Conservation (phyloP, 495 filamentous ascomycete genomes). For the Annulohypoxylon moriforme region DNA sequence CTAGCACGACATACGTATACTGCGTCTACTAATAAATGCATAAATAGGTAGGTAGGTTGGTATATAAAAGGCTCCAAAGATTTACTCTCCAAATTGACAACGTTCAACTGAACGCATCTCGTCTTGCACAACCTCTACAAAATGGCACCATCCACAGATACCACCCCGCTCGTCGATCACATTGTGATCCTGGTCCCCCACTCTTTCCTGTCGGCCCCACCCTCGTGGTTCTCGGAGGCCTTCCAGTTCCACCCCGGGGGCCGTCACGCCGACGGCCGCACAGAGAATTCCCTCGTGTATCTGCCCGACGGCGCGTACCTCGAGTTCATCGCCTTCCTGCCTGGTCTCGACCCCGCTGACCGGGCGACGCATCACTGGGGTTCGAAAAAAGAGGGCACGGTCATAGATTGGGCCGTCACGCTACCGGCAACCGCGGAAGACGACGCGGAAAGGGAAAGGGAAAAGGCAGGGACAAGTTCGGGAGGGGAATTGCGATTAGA, state of each 20-base stretch:
- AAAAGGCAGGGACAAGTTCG: background rate
- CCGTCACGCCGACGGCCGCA: constrained; percentile 61
- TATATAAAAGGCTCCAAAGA: background rate
- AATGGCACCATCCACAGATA: constrained; percentile 21
- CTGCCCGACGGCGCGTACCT: constrained; percentile 69
- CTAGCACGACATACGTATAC: constrained; percentile 32
- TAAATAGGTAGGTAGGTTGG: background rate
- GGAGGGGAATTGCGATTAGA: constrained; percentile 39
- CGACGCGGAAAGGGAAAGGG: background rate
- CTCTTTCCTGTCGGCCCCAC: constrained; percentile 51
- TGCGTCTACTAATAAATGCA: background rate
- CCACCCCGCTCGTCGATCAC: constrained; percentile 61
- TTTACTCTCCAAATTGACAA: background rate
- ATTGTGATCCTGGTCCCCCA: constrained; percentile 67
- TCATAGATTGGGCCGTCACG: constrained; percentile 67
- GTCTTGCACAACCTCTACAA: background rate
- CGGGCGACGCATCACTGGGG: constrained; percentile 65
- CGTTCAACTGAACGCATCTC: background rate
- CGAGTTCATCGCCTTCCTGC: constrained; percentile 69
- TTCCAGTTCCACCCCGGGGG: constrained; percentile 68
- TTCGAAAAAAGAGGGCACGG: constrained; percentile 51
- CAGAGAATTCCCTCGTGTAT: constrained; percentile 67
- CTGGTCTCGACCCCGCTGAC: constrained; percentile 51
- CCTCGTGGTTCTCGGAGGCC: constrained; percentile 59
- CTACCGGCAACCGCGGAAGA: constrained; percentile 21